Base-by-base conservation (phyloP, 257 asterid genomes). In the Sherardia arvensis region DNA sequence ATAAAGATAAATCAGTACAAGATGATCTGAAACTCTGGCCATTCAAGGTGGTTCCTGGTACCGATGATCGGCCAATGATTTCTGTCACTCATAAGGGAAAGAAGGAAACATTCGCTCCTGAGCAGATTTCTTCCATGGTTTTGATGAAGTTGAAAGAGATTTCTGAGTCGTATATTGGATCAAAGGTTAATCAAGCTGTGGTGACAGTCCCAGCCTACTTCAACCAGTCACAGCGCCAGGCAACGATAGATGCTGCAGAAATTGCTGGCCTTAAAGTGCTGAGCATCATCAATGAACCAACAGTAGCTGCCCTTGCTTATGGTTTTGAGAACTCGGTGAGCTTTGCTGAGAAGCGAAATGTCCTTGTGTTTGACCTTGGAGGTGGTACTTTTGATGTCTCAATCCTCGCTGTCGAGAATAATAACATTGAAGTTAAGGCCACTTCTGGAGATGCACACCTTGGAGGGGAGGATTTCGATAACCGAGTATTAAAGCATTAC, bases 341-440 rank as follows among this genome's bases (percentile, higher is more conserved):
- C 34, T 10, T 55, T 8, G 14, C 18, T 8, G 61, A 11, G 23
- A 55, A 14, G 18, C 25, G 20, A 26, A 26, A 55, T 55, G 61
- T 26, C 26, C 20, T 55, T 8, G 18, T 55, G 1, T 55, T 55
- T 55, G 34, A 55, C 18, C 61, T 55, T 7, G 61, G 61, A 0
- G 61, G 61, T 25, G 61, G 61, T 55, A 55, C 61, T 55, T 55
- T 55, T 26, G 61, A 55, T 55, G 34, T 55, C 61, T 55, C 61
- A 12, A 1, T 55, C 29, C 34, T 55, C 7, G 8, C 9, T 2
- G 26, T 55, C 5, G 18, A 55, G 18, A 55, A 10, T 25, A 20
- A 20, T 15, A 55, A 26, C 21, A 7, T 55, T 55, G 20, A 55
- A 25, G 61, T 55, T 20, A 55, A 55, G n/a, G 61, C 60, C 12